Base-by-base conservation (phyloP, 148 eudicot species). In the Chenopodium quinoa region DNA sequence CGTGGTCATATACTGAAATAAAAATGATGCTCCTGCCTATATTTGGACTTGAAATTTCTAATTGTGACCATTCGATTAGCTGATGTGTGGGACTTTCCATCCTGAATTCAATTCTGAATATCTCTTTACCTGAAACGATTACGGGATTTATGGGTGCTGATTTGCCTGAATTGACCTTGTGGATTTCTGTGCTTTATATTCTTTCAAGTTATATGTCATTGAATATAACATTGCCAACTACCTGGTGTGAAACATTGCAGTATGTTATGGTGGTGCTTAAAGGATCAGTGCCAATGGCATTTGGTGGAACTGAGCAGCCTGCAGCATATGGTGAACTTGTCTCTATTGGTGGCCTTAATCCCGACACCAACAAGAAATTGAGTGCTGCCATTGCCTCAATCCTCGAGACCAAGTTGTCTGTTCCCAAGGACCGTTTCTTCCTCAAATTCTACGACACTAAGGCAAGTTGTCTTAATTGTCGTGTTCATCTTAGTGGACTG, bases 211-310 rank as follows among this genome's bases (percentile, higher is more conserved):
- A 20, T 13, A 12, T 20, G 22, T 27, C 23, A 44, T 40, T 23
- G 40, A 67, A 71, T 62, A 40, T 58, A 27, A 77, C 31, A 13
- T 27, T 7, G 56, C 71, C 12, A 1, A 13, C 29, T 9, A 17
- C 23, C 80, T 31, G 66, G 44, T 71, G 69, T 54, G 16, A 11
- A 72, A 66, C 60, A 62, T 67, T 85, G 85, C 93, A 95, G 97
- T 95, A 95, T 85, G 99, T 95, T 75, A 95, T 95, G 99, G 86
- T 95, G 78, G 94, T 95, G 78, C 78, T 95, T 85, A 95, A 95
- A 80, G 99, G 99, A 75, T 93, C 97, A 27, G 93, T 95, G 47
- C 98, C 98, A 48, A 92, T 95, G 20, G 84, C 99, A 54, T 95
- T 95, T 86, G 99, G 97, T 73, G 97, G 99, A 68, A 88, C 97